Base-by-base conservation (phyloP, 345 rosid species). In the Hibiscus tridactylites region DNA sequence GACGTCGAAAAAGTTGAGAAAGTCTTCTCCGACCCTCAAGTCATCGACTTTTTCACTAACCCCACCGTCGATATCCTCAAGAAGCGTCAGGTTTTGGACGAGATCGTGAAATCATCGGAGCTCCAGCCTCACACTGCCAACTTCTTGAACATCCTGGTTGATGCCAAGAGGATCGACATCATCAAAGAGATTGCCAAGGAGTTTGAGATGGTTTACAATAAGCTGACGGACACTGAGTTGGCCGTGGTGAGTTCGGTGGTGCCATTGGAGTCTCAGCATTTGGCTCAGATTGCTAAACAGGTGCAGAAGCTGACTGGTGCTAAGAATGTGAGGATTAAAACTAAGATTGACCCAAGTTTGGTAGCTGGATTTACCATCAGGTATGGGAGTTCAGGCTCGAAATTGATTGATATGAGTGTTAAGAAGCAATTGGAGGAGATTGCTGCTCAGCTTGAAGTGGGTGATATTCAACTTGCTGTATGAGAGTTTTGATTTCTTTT, bases 401-500 rank as follows among this genome's bases (percentile, higher is more conserved):
- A 88, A 81, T 70, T 90, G 54, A 91, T 94, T 76, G 98, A 94
- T 65, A 82, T 91, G 98, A 94, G 98, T 70, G 97, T 90, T 29
- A 91, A 88, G 95, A 94, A 86, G 75, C 98, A 94, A 85, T 82
- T 94, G 77, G 95, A 90, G 58, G 97, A 94, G 75, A 90, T 94
- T 54, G 87, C 97, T 42, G 77, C 85, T 1, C 90, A 91, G 85
- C 86, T 91, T 61, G 97, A 91, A 28, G 81, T 90, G 78, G 87
- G 88, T 37, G 96, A 91, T 61, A 83, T 94, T 81, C 82, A 86
- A 71, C 85, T 90, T 21, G 79, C 87, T 72, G 71, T 75, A 24
- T 88, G 81, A 85, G 50, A 85, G 50, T 3, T 56, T 42, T 52
- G 42, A 44, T n/a, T 33, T 26, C 0, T 35, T 0, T 5, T 19